Evolutionary conservation across 2,329 filamentous ascomycete species (phyloP).

Genomic region (Rhytidhysteron rufulum): DNA sequence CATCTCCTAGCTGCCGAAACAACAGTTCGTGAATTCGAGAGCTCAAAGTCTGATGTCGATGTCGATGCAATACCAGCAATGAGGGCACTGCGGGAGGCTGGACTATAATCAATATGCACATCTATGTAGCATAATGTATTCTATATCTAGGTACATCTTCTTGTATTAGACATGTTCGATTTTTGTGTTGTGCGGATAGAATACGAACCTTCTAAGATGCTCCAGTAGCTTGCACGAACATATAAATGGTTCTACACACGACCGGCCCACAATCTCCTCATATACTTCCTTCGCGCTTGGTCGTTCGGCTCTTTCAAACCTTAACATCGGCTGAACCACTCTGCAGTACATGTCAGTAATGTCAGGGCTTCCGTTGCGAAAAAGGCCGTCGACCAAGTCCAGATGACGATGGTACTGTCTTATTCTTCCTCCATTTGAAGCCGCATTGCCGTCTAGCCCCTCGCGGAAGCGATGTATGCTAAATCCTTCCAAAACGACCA

Average conservation of each 20-base stretch:
- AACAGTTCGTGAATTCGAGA: neutral
- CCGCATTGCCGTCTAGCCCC: neutral
- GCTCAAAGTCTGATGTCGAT: neutral
- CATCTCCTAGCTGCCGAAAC: neutral
- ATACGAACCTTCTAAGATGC: neutral
- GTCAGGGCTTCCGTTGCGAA: neutral
- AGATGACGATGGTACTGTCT: neutral
- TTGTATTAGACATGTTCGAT: too few relatives aligned
- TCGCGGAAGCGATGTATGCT: neutral
- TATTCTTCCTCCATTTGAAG: neutral
- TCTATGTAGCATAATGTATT: conserved; percentile 1
- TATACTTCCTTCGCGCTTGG: neutral
- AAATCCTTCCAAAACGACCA: neutral
- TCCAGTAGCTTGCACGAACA: neutral
- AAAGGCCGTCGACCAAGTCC: neutral
- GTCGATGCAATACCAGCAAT: neutral
- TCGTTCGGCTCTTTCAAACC: neutral
- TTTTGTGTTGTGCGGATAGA: neutral
- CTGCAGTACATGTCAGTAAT: neutral
- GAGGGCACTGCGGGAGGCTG: neutral
- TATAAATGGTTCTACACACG: neutral
- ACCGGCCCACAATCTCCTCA: neutral
- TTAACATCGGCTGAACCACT: neutral
- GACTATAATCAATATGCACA: neutral
- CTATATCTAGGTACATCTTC: neutral